Conservation (phyloP, 2,329 filamentous ascomycete species). For the Aspergillus sp. region DNA sequence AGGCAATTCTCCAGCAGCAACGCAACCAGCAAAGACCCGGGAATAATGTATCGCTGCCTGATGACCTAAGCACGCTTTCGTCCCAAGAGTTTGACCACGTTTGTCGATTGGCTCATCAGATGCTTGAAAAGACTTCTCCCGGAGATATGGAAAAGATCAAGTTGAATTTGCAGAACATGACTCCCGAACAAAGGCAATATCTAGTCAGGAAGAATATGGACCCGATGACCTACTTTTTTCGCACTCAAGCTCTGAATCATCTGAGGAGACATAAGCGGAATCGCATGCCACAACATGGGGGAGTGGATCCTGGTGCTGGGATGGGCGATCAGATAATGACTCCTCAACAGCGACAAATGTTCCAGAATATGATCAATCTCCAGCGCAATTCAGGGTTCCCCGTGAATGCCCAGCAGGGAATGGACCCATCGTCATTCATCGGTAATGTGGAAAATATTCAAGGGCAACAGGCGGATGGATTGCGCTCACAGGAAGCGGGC, state of each 20-base stretch:
- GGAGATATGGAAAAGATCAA: conserved; percentile 47
- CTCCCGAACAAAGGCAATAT: conserved; percentile 44
- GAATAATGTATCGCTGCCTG: conserved; percentile 21
- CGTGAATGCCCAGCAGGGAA: conserved; percentile 24
- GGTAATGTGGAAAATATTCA: conserved; percentile 52
- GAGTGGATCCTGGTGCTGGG: conserved; percentile 22
- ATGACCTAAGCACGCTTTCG: conserved; percentile 33
- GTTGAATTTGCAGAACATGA: conserved; percentile 41
- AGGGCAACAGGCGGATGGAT: conserved; percentile 58
- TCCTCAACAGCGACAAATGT: conserved; percentile 35
- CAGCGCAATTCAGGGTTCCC: conserved; percentile 34
- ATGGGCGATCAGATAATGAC: conserved; percentile 36
- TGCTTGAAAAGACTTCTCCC: conserved; percentile 40
- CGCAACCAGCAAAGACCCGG: conserved; percentile 27
- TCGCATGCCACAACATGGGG: conserved; percentile 25
- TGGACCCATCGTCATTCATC: conserved; percentile 35
- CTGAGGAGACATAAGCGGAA: conserved; percentile 32
- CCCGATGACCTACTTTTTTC: conserved; percentile 48
- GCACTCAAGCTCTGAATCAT: conserved; percentile 42
- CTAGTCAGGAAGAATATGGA: conserved; percentile 43
- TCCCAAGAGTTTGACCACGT: conserved; percentile 42
- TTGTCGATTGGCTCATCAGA: conserved; percentile 41
- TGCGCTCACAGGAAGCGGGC: conserved; percentile 57
- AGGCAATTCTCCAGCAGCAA: conserved; percentile 22
- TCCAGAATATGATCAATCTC: conserved; percentile 37